A percentile compares a stretch with the other conserved stretches of the same genome.
Evolutionary conservation across 768 basidiomycete genomes (phyloP).

Genomic region (Suillus tomentosus): DNA sequence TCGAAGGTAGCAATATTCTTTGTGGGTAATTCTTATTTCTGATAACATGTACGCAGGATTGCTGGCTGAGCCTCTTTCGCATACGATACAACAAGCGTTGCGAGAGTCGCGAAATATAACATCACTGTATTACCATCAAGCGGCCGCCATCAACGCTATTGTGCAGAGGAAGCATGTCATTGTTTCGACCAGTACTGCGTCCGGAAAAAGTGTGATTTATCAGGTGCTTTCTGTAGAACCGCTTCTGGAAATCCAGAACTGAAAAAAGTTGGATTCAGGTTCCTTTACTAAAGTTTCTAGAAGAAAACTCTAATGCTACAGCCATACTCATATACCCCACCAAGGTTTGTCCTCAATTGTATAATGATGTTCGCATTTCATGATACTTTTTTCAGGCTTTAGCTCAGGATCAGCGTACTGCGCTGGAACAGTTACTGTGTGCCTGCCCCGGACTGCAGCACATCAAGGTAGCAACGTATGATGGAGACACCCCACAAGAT

Average conservation of each 20-base stretch:
- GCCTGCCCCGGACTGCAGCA: conserved; percentile 64
- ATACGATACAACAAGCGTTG: conserved; percentile 56
- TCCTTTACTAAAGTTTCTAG: conserved; percentile 66
- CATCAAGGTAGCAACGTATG: conserved; percentile 74
- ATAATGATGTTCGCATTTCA: background rate
- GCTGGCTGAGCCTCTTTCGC: conserved; percentile 61
- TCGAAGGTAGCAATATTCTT: conserved; percentile 43
- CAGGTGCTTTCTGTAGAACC: conserved; percentile 52
- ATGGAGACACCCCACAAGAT: conserved; percentile 84
- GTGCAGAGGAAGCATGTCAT: conserved; percentile 67
- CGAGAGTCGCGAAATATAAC: conserved; percentile 58
- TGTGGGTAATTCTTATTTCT: background rate
- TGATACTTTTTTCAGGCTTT: conserved; percentile 55
- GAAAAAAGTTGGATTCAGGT: conserved; percentile 44
- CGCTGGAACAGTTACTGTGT: conserved; percentile 66
- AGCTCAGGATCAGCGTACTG: conserved; percentile 82
- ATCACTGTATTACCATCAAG: conserved; percentile 70
- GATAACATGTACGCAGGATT: conserved; percentile 33
- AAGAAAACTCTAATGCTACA: conserved; percentile 59
- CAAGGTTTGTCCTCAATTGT: conserved; percentile 48
- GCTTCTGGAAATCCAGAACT: background rate
- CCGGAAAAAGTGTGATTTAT: conserved; percentile 87
- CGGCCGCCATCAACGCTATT: conserved; percentile 67
- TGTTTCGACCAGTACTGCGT: conserved; percentile 88
- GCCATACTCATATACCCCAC: conserved; percentile 90